Conservation (phyloP, 192 early-diverging fungal species). For the Umbelopsis sp. region DNA sequence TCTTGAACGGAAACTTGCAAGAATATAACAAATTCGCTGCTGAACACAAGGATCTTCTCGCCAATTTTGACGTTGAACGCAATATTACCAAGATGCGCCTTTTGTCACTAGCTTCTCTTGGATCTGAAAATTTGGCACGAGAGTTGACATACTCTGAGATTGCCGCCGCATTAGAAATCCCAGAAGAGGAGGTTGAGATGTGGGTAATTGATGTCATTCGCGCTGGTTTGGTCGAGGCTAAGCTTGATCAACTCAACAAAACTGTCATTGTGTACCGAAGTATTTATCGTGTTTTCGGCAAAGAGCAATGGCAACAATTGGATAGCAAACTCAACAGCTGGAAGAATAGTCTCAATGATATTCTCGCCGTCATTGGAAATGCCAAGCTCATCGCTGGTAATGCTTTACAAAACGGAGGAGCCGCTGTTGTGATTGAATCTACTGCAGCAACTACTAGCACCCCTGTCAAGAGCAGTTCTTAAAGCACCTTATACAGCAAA, state of each 20-base stretch:
- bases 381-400: conserved; percentile 71
- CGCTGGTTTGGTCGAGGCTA: conserved; percentile 89
- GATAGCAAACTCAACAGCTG: conserved; percentile 69
- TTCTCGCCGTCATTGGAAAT: conserved; percentile 86
- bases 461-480: conserved; percentile 19
- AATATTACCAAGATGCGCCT: conserved; percentile 84
- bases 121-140: conserved; percentile 66
- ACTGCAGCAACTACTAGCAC: conserved; percentile 7
- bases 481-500: conserved; percentile 23
- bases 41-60: conserved; percentile 55
- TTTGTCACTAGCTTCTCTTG: conserved; percentile 78
- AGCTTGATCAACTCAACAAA: conserved; percentile 89
- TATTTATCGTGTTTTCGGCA: conserved; percentile 82
- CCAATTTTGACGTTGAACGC: conserved; percentile 60
- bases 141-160: conserved; percentile 78
- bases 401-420: conserved; percentile 34
- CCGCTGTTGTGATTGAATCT: conserved; percentile 25
- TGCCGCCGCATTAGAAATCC: conserved; percentile 73
- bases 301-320: conserved; percentile 82
- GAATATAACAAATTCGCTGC: conserved; percentile 65
- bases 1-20: conserved; percentile 66
- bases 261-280: conserved; percentile 81
- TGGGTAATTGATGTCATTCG: conserved; percentile 96
- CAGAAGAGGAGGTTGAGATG: conserved; percentile 85
- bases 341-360: conserved; percentile 77